Evolutionary conservation across 2,329 filamentous ascomycete species (phyloP).

Genomic region (Nemania sp.): DNA sequence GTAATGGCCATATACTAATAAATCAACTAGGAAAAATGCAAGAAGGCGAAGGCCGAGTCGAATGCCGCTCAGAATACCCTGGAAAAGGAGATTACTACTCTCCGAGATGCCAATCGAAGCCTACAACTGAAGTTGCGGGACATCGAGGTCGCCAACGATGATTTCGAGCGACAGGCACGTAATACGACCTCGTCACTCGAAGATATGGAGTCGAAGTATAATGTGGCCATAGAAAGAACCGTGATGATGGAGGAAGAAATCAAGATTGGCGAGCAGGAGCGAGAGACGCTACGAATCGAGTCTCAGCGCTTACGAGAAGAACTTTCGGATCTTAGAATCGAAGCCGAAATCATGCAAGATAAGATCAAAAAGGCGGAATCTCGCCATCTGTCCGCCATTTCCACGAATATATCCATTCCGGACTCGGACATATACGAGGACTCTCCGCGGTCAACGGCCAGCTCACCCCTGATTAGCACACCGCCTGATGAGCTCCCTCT

Average conservation of each 20-base stretch:
- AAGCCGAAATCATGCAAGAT: conserved; percentile 90
- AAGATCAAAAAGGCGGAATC: conserved; percentile 77
- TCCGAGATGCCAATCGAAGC: conserved; percentile 82
- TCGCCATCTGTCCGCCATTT: conserved; percentile 61
- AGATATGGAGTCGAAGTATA: conserved; percentile 96
- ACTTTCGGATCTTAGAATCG: conserved; percentile 88
- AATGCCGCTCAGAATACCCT: conserved; percentile 80
- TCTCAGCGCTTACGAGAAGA: conserved; percentile 88
- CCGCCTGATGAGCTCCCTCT: conserved; percentile 74
- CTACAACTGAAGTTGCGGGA: conserved; percentile 85
- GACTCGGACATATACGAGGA: conserved; percentile 74
- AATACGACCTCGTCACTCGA: conserved; percentile 95
- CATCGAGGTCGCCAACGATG: conserved; percentile 97
- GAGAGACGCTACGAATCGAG: conserved; percentile 86
- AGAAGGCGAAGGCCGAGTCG: conserved; percentile 87
- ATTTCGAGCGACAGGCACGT: conserved; percentile 93
- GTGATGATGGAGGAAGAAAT: conserved; percentile 97
- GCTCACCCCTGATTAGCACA: conserved; percentile 86
- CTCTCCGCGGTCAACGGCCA: conserved; percentile 83
- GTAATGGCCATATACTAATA: conserved; percentile 15
- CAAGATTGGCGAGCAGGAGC: conserved; percentile 86
- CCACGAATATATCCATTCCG: conserved; percentile 63
- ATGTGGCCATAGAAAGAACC: conserved; percentile 85
- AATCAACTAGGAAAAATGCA: conserved; percentile 78
- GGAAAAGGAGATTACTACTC: conserved; percentile 92